A percentile compares a stretch with the other conserved stretches of the same genome.
phyloP scores from a whole-genome alignment of 1,284 basidiomycete species.

The Stygiomarasmius scandens region DNA sequence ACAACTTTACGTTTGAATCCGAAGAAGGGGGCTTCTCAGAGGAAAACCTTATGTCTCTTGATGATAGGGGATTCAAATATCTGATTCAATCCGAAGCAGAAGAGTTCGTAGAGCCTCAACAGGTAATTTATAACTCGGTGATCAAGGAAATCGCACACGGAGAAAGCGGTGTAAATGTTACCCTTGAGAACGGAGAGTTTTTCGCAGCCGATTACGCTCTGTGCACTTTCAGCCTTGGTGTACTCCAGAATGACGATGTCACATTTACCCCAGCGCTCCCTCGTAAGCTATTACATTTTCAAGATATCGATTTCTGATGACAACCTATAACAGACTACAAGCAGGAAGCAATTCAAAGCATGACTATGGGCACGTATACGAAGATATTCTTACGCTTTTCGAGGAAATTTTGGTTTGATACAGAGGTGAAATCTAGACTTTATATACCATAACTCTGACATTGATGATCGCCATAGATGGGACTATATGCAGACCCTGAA shows the following conservation, averaged over 20 bases:
- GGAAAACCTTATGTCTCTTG: constrained; percentile 56
- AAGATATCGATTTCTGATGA: too few species aligned
- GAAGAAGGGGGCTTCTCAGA: too few species aligned
- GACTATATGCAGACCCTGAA: constrained; percentile 63
- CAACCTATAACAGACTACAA: constrained; percentile 66
- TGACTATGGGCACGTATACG: constrained; percentile 71
- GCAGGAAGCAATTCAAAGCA: constrained; percentile 63
- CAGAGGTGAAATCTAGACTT: too few species aligned
- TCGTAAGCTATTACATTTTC: too few species aligned
- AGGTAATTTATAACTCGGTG: constrained; percentile 50
- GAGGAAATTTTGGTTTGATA: constrained; percentile 71
- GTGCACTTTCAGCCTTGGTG: constrained; percentile 67
- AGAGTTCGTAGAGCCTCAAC: constrained; percentile 44
- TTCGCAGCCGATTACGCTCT: constrained; percentile 58
- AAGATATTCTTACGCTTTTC: constrained; percentile 74
- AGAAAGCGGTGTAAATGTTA: constrained; percentile 44
- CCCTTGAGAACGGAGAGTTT: constrained; percentile 43
- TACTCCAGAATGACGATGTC: constrained; percentile 65
- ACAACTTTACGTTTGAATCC: constrained; percentile 21
- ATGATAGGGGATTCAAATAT: constrained; percentile 63
- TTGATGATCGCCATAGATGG: too few species aligned
- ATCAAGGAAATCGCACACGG: constrained; percentile 55
- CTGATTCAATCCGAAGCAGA: constrained; percentile 59
- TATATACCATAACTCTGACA: too few species aligned
- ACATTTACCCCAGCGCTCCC: constrained; percentile 57